Base-by-base conservation (phyloP, 371 early-diverging fungal species). In the Apophysomyces variabilis region DNA sequence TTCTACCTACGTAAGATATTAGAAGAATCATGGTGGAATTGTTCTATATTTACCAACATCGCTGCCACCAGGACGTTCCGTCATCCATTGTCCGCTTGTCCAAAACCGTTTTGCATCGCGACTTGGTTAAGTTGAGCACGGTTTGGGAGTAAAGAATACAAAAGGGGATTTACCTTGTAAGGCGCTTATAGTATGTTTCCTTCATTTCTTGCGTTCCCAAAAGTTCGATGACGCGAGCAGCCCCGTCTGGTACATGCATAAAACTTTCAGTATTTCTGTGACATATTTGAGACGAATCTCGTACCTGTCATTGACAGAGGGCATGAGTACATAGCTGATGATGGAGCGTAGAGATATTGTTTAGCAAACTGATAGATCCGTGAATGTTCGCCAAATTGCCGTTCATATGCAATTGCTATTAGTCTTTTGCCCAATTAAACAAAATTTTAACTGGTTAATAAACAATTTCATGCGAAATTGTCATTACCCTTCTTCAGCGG, bases 11-110 rank as follows among this genome's bases (percentile, higher is more conserved):
- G 36, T 12, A 35, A 11, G 56, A 38, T 0, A 21, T 39, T 6
- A 21, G 21, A 7, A 39, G 0, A 14, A 57, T 26, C 18, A 41
- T 4, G 13, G 39, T 12, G 21, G 13, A 45, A 61, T 26, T 11
- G 61, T 18, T 41, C 13, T 35, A 41, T 0, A 37, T 58, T 58
- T 67, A 60, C 77, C 78, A 7, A 90, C 85, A 65, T 89, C 87
- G 26, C 82, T 81, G 37, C 92, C 90, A 45, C 90, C 90, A 6
- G 89, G 87, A 7, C 90, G 76, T 64, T 92, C 92, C 0, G 90
- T 92, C 92, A 90, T 92, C 90, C 90, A 90, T 66, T 92, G 92
- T 5, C 90, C 90, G 58, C 84, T 84, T 8, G 88, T 89, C 79
- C 86, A 85, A 58, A 87, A 86, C 32, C 38, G 8, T 5, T 62